These are phyloP conservation scores for Globisporangium okanoganense DNA, from an alignment of 352 stramenopile species.

Conservation along the genomic window DNA sequence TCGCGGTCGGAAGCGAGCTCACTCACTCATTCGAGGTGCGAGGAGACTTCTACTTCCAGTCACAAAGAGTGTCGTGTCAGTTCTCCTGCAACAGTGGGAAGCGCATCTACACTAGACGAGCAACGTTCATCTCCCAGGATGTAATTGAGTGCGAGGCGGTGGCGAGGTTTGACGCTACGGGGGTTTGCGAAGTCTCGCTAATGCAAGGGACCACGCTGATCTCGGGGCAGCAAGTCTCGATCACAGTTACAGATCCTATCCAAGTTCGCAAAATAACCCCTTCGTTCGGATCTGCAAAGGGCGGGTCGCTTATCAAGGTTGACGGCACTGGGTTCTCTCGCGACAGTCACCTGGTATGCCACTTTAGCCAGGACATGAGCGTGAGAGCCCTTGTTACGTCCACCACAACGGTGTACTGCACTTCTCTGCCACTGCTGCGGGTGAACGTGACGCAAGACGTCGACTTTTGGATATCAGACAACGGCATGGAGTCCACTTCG, in stretches of 20 bases:
- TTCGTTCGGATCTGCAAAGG: conserved; percentile 17
- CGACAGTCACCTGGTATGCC: conserved; percentile 18
- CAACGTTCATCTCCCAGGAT: conserved; percentile 15
- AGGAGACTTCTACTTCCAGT: conserved; percentile 26
- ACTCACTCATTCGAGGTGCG: conserved; percentile 21
- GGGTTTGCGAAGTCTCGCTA: conserved; percentile 23
- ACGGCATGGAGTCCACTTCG: conserved; percentile 17
- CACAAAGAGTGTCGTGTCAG: conserved; percentile 18
- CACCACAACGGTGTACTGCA: conserved; percentile 19
- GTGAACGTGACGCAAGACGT: conserved; percentile 8
- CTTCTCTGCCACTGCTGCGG: conserved; percentile 15
- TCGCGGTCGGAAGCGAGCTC: background rate
- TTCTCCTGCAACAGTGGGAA: conserved; percentile 18
- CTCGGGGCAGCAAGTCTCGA: conserved; percentile 22
- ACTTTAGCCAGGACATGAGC: conserved; percentile 24
- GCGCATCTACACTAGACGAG: conserved; percentile 2
- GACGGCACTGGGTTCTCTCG: conserved; percentile 25
- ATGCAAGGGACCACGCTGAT: conserved; percentile 20
- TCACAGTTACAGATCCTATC: conserved; percentile 13
- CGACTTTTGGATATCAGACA: conserved; percentile 36
- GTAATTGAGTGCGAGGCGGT: conserved; percentile 25
- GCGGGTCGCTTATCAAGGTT: conserved; percentile 30
- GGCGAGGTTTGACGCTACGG: background rate
- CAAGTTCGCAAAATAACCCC: conserved; percentile 19
- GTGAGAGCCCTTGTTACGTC: conserved; percentile 22